Conservation (phyloP, 2,329 filamentous ascomycete genomes). For the Fusarium sp. region DNA sequence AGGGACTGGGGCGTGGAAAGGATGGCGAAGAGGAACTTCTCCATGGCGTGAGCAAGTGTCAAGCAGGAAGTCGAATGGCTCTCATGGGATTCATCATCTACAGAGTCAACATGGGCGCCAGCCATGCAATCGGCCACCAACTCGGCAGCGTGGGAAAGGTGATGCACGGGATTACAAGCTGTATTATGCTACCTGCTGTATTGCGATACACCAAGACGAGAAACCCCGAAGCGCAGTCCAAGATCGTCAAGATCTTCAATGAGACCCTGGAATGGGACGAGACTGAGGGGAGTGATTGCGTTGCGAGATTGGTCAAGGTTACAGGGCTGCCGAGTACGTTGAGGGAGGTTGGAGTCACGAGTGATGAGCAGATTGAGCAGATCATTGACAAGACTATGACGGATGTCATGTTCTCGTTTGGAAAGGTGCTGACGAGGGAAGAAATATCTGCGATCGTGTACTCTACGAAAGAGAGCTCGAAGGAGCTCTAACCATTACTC, state of each 20-base stretch:
- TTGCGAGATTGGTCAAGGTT: background rate
- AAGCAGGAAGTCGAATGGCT: conserved; percentile 27
- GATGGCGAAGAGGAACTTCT: conserved; percentile 3
- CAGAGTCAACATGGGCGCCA: conserved; percentile 25
- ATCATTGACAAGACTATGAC: conserved; percentile 30
- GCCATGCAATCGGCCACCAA: conserved; percentile 22
- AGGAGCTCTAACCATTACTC: too few relatives aligned
- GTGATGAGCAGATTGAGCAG: conserved; percentile 19
- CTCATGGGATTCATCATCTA: conserved; percentile 29
- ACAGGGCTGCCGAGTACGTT: conserved; percentile 2
- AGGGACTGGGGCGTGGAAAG: background rate
- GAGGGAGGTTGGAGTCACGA: conserved; percentile 4
- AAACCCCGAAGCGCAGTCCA: background rate
- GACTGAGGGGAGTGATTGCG: conserved; percentile 11
- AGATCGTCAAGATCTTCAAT: conserved; percentile 12
- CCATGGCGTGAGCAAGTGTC: conserved; percentile 13
- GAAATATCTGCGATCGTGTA: conserved; percentile 19
- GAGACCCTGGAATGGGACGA: conserved; percentile 15
- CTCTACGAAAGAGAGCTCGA: conserved; percentile 7
- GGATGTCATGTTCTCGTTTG: conserved; percentile 29
- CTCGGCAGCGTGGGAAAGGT: conserved; percentile 25
- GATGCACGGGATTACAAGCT: conserved; percentile 27
- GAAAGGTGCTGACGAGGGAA: background rate
- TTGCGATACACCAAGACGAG: conserved; percentile 13
- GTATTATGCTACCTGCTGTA: conserved; percentile 20